Base-by-base conservation (phyloP, 495 filamentous ascomycete genomes). In the Xylaria flabelliformis region DNA sequence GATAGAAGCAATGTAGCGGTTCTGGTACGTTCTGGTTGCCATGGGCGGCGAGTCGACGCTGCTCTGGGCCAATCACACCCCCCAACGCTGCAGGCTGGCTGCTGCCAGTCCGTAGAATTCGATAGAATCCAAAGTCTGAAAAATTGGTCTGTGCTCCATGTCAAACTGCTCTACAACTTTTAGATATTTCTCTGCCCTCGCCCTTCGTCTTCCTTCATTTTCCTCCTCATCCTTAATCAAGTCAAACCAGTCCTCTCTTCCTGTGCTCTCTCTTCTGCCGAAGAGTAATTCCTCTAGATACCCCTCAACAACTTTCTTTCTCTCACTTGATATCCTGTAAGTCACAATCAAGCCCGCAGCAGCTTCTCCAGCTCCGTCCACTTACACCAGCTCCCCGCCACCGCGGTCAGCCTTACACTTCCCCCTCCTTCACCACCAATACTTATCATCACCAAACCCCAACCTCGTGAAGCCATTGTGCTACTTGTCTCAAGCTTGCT, bases 101-200 rank as follows among this genome's bases (percentile, higher is more conserved):
- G 62, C 71, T 71, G 70, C 69, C 75, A 75, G 69, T 71, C 76
- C 77, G 72, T 79, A 76, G 77, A 79, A 79, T 79, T 79, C 76
- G 59, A 79, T 79, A 79, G 77, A 79, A 79, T 77, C 77, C 72
- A 74, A 74, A 76, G 65, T 74, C 74, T 68, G 62, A 75, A 79
- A 76, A 79, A 75, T 70, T 79, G 71, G 74, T 76, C 73, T 72
- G 77, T 75, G 56, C 75, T 74, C 74, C 67, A 67, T 74, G 74
- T 64, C 74, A 71, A 71, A 69, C 56, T 67, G 73, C 72, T 74
- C 67, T 59, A 42, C 42, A 50, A 7, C 72, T 70, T 70, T 74
- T 44, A 59, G 70, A 72, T 72, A 72, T 72, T 72, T 72, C 70
- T 73, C 64, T 70, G 68, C 70, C 61, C 66, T 75, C 75, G 74